These are phyloP conservation scores for Herpetomonas tarakana DNA, from an alignment of 208 protist genomes.

Conservation along the genomic window DNA sequence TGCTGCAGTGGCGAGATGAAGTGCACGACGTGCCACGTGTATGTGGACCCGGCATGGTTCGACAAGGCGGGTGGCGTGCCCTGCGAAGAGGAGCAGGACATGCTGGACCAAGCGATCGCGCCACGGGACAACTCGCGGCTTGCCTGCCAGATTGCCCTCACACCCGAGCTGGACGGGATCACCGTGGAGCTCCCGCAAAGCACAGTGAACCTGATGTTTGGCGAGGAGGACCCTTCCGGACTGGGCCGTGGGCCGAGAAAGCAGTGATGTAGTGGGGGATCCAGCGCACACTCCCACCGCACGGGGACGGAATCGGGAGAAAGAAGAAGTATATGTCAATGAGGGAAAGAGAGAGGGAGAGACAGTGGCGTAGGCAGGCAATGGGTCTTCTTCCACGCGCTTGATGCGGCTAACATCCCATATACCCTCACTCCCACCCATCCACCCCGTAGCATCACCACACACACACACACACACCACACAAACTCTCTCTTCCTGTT, in stretches of 20 bases:
- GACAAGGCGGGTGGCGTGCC: conserved; percentile 46
- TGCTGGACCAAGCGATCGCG: conserved; percentile 43
- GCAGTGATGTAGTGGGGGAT: neutral
- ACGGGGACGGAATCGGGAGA: too few relatives aligned
- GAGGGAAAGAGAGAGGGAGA: too few relatives aligned
- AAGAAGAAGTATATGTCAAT: too few relatives aligned
- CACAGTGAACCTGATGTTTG: conserved; percentile 4
- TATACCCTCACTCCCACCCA: too few relatives aligned
- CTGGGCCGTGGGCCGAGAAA: neutral
- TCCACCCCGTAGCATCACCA: too few relatives aligned
- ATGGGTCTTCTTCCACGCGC: too few relatives aligned
- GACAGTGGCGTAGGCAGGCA: too few relatives aligned
- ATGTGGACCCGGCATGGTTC: conserved; percentile 65
- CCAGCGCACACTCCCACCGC: too few relatives aligned
- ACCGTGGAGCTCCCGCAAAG: conserved; percentile 17
- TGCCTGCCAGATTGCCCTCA: conserved; percentile 39
- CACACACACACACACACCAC: too few relatives aligned
- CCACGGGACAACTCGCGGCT: conserved; percentile 27
- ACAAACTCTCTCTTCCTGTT: too few relatives aligned
- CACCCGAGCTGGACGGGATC: conserved; percentile 28
- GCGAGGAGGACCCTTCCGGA: neutral
- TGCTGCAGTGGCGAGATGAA: conserved; percentile 88
- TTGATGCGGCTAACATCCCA: too few relatives aligned
- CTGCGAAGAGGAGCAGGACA: conserved; percentile 65
- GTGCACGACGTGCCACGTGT: conserved; percentile 94